These are phyloP conservation scores for Tremella yokohamensis DNA, from an alignment of 768 basidiomycete species.

Conservation along the genomic window DNA sequence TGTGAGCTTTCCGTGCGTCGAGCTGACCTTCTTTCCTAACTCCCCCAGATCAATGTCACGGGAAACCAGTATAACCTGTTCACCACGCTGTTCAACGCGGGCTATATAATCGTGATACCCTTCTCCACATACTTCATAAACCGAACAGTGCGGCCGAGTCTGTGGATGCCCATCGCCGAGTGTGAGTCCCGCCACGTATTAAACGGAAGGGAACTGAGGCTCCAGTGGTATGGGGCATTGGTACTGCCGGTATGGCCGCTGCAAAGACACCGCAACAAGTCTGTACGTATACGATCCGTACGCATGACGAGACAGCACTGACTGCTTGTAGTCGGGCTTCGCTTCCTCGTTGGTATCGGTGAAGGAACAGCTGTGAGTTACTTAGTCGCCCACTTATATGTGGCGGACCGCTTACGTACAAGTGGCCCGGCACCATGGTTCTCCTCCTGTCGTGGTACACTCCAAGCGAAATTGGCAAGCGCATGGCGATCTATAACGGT, in stretches of 20 bases:
- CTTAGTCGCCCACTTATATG: not conserved
- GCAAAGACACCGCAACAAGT: constrained; percentile 4
- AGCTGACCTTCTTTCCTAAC: not conserved
- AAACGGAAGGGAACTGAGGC: not conserved
- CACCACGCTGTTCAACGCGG: constrained; percentile 18
- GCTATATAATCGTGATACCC: constrained; percentile 15
- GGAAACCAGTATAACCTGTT: constrained; percentile 15
- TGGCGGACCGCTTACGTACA: not conserved
- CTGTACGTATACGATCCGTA: constrained; percentile 1
- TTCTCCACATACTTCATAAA: constrained; percentile 14
- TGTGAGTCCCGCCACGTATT: constrained; percentile 1
- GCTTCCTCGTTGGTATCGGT: constrained; percentile 13
- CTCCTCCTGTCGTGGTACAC: constrained; percentile 11
- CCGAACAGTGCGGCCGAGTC: constrained; percentile 10
- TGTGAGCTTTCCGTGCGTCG: constrained; percentile 3
- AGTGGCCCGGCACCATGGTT: constrained; percentile 7
- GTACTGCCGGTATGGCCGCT: constrained; percentile 10
- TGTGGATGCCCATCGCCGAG: constrained; percentile 13
- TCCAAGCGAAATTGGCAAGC: constrained; percentile 10
- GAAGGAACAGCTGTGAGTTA: constrained; percentile 14
- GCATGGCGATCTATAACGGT: constrained; percentile 7
- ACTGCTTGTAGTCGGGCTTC: constrained; percentile 5
- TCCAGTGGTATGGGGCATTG: constrained; percentile 13
- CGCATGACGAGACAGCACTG: not conserved
- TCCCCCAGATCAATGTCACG: not conserved